Evolutionary conservation across 2,329 filamentous ascomycete species (phyloP).

Genomic region (Graphilbum sp.): DNA sequence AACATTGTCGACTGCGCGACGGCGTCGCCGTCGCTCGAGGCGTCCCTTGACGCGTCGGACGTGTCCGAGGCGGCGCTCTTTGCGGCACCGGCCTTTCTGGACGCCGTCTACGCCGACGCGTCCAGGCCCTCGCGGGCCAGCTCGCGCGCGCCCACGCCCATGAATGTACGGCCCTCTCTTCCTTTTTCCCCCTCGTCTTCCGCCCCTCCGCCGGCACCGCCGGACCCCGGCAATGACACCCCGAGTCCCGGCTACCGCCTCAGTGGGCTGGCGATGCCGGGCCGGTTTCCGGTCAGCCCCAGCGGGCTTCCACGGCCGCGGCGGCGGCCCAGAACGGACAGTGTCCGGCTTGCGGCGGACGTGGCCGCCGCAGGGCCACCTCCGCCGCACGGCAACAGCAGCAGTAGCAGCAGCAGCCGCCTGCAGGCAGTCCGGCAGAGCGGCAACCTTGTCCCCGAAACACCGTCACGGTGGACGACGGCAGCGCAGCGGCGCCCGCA

Average conservation of each 20-base stretch:
- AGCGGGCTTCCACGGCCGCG: slow-evolving; percentile 3
- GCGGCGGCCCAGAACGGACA: slow-evolving; percentile 20
- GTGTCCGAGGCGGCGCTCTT: slow-evolving; percentile 65
- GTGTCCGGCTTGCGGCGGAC: slow-evolving; percentile 26
- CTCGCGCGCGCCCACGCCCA: slow-evolving; percentile 53
- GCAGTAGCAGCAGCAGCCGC: neutral
- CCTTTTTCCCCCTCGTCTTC: slow-evolving; percentile 9
- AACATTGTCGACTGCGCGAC: slow-evolving; percentile 49
- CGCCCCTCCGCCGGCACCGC: too few species aligned
- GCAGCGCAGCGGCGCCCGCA: too few species aligned
- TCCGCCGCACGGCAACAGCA: neutral
- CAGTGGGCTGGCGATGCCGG: slow-evolving; percentile 10
- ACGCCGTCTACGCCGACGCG: slow-evolving; percentile 56
- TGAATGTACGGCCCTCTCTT: slow-evolving; percentile 41
- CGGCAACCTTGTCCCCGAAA: too few species aligned
- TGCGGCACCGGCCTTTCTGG: slow-evolving; percentile 60
- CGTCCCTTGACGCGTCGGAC: slow-evolving; percentile 62
- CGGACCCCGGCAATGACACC: too few species aligned
- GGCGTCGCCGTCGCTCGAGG: slow-evolving; percentile 46
- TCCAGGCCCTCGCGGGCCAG: slow-evolving; percentile 37
- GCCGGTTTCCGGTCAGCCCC: slow-evolving; percentile 8
- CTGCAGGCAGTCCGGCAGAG: neutral
- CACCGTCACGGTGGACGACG: too few species aligned
- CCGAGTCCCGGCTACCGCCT: too few species aligned
- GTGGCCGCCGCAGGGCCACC: slow-evolving; percentile 10